Base-by-base conservation (phyloP, 2,329 filamentous ascomycete genomes). In the Ploettnerulaceae sp. region DNA sequence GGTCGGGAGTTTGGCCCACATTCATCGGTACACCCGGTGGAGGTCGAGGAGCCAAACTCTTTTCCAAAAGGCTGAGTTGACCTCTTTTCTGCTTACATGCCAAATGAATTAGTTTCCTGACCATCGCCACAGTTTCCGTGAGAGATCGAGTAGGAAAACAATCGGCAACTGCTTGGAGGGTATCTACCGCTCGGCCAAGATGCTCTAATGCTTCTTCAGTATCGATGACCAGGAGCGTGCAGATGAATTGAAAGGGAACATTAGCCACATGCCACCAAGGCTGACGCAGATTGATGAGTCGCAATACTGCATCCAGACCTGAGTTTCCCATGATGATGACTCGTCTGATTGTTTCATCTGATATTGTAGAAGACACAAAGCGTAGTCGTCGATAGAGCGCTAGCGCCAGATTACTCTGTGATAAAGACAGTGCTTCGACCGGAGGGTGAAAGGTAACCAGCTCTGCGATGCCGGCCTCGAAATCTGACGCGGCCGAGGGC, bases 211-310 rank as follows among this genome's bases (percentile, higher is more conserved):
- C 39, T 15, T 42, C 39, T 42, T 42, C 39, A 0, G 39, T 42
- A 9, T 42, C 39, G 9, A 42, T 42, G 18, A 44, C 41, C 14
- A 44, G 41, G 4, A 44, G 11, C 12, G 41, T 44, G 8, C 41
- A 44, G 1, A 44, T 44, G 5, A 35, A 44, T 20, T 44, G 41
- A 12, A 44, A 44, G 4, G 41, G 41, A 3, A 44, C 41, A n/a
- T 44, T 44, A 7, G 41, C 41, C 1, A 44, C 32, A 28, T 44
- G 41, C 41, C 41, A 44, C 41, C 41, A 44, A n/a, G 41, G 41
- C 11, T 44, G 41, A 4, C 41, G 22, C 18, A 35, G 24, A 12
- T 17, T 11, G 17, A 44, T 36, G 14, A 44, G 32, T 12, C 41
- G 41, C 14, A 44, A 12, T 3, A 44, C 41, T 6, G 41, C 41